Conservation (phyloP, 345 rosid genomes). For the Moringa oleifera region DNA sequence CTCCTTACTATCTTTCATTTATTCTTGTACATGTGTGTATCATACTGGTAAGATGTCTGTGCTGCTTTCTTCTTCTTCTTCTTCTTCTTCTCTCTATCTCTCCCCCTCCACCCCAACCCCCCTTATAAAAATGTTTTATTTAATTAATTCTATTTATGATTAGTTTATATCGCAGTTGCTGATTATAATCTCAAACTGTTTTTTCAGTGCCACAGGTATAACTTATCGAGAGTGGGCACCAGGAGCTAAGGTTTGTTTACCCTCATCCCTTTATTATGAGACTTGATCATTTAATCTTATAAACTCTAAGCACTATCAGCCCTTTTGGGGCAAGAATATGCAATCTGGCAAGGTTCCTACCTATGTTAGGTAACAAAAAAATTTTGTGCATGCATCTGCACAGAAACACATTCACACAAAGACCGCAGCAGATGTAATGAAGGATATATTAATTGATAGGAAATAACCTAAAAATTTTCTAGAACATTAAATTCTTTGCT, state of each 20-base stretch:
- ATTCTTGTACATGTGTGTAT: no score
- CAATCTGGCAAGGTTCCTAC: not conserved
- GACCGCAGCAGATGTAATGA: no score
- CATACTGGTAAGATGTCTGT: no score
- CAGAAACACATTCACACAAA: no score
- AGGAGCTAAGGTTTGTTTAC: conserved; percentile 81
- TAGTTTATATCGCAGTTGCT: conserved; percentile 23
- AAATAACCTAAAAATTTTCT: no score
- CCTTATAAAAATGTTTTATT: conserved; percentile 6
- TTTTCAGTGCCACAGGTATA: conserved; percentile 77
- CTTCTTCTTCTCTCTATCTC: no score
- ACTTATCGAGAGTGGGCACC: conserved; percentile 99
- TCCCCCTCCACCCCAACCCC: no score
- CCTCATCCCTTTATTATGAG: conserved; percentile 6
- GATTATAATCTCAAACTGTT: conserved; percentile 26
- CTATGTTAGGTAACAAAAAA: no score
- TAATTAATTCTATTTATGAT: conserved; percentile 1
- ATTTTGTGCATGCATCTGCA: no score
- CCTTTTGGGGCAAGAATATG: not conserved
- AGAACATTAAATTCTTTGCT: no score
- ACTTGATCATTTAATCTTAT: conserved; percentile 2
- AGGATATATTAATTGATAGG: no score
- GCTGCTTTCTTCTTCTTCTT: no score
- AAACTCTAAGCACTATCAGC: not conserved
- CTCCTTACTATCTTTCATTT: not conserved